Evolutionary conservation across 2,329 filamentous ascomycete genomes (phyloP).

Genomic region (Pseudogymnoascus verrucosus): DNA sequence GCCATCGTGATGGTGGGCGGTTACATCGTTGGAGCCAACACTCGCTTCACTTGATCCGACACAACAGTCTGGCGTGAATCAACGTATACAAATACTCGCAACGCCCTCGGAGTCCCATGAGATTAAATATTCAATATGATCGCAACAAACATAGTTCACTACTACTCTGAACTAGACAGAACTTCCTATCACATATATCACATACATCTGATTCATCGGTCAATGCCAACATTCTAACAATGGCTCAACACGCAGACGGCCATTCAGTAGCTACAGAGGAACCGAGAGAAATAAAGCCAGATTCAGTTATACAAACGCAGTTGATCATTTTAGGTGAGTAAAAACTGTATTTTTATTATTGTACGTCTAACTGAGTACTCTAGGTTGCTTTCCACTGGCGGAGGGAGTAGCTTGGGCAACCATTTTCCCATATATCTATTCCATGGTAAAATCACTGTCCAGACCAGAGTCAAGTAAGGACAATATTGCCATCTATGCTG

Average conservation of each 20-base stretch:
- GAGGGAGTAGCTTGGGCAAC: slow-evolving; percentile 98
- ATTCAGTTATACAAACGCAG: background rate
- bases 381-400: slow-evolving; percentile 18
- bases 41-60: background rate
- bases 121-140: background rate
- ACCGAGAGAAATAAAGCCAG: background rate
- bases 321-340: background rate
- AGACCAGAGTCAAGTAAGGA: slow-evolving; percentile 63
- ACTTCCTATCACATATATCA: background rate
- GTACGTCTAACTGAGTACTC: background rate
- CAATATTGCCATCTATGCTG: slow-evolving; percentile 80
- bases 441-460: slow-evolving; percentile 85
- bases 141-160: background rate
- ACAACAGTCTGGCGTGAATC: background rate
- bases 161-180: background rate
- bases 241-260: background rate
- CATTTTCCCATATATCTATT: slow-evolving; percentile 93
- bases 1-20: too few relatives aligned
- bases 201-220: background rate
- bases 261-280: background rate
- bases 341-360: background rate
- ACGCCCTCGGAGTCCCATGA: background rate
- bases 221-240: background rate
- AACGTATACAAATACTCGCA: background rate
- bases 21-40: background rate